Evolutionary conservation across 176 grass and related monocot genomes (phyloP).

Genomic region (Otatea glauca): DNA sequence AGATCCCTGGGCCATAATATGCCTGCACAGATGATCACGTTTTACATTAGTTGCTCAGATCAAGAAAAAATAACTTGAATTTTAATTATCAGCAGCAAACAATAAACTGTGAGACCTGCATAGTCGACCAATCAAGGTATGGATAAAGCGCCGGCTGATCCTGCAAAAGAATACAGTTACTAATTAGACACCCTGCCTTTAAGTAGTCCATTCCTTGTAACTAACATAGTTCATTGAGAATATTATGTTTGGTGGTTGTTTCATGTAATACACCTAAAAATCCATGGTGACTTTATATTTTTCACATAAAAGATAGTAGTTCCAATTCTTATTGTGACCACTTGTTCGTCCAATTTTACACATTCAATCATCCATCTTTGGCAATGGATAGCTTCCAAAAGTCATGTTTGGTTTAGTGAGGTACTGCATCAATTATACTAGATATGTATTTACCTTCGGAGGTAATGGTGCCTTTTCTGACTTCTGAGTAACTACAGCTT

Average conservation of each 20-base stretch:
- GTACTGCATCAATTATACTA: not conserved
- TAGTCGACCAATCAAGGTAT: constrained; percentile 78
- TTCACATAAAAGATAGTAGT: not conserved
- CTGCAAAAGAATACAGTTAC: constrained; percentile 45
- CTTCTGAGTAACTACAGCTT: constrained; percentile 65
- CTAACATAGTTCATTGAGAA: not conserved
- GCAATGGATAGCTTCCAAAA: not conserved
- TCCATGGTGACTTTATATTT: constrained; percentile 11
- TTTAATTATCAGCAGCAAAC: constrained; percentile 14
- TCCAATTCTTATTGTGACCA: not conserved
- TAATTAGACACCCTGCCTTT: constrained; percentile 27
- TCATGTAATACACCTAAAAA: constrained; percentile 1
- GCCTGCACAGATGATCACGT: constrained; percentile 51
- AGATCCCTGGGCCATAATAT: constrained; percentile 83
- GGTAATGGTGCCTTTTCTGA: constrained; percentile 62
- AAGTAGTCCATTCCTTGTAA: constrained; percentile 22
- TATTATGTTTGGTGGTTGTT: not conserved
- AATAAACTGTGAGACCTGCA: constrained; percentile 55
- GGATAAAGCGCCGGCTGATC: constrained; percentile 66
- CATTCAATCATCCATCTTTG: not conserved
- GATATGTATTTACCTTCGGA: constrained; percentile 59
- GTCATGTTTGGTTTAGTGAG: not conserved
- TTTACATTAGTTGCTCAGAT: constrained; percentile 24
- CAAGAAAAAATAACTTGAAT: constrained; percentile 1
- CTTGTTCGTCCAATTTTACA: not conserved